Evolutionary conservation across 495 filamentous ascomycete species (phyloP).

Genomic region (Chaetomium tenue): DNA sequence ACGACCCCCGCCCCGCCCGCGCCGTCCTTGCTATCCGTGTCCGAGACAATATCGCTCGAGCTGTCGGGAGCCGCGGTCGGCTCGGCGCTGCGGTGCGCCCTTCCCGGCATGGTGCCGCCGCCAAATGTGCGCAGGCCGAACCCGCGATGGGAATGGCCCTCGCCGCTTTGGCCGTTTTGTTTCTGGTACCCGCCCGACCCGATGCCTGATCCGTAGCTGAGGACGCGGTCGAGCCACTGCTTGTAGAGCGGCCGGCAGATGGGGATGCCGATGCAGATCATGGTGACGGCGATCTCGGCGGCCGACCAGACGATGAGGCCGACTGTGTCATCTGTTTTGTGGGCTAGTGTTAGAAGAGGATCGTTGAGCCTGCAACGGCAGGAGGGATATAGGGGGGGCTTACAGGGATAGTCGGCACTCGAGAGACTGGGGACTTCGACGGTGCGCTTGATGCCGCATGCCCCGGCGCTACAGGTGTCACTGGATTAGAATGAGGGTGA

Average conservation of each 20-base stretch:
- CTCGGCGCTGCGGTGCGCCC: background rate
- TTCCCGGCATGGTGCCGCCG: background rate
- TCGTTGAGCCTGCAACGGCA: background rate
- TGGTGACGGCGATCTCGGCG: constrained; percentile 8
- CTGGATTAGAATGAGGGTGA: background rate
- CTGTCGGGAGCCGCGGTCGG: background rate
- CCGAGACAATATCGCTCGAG: background rate
- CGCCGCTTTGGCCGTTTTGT: background rate
- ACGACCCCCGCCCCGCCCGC: background rate
- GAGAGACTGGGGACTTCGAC: background rate
- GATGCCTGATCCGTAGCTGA: background rate
- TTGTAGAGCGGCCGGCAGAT: constrained; percentile 5
- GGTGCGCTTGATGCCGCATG: constrained; percentile 1
- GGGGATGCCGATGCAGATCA: constrained; percentile 8
- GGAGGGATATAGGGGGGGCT: background rate
- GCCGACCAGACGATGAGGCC: constrained; percentile 3
- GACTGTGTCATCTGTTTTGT: background rate
- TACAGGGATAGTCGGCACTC: background rate
- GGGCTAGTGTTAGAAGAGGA: background rate
- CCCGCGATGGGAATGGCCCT: background rate
- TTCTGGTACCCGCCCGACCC: background rate
- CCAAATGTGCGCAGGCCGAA: background rate
- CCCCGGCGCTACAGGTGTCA: background rate
- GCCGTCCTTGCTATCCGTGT: background rate
- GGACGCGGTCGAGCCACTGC: background rate